These are phyloP conservation scores for Cardamine resedifolia DNA, from an alignment of 345 rosid genomes.

Conservation along the genomic window DNA sequence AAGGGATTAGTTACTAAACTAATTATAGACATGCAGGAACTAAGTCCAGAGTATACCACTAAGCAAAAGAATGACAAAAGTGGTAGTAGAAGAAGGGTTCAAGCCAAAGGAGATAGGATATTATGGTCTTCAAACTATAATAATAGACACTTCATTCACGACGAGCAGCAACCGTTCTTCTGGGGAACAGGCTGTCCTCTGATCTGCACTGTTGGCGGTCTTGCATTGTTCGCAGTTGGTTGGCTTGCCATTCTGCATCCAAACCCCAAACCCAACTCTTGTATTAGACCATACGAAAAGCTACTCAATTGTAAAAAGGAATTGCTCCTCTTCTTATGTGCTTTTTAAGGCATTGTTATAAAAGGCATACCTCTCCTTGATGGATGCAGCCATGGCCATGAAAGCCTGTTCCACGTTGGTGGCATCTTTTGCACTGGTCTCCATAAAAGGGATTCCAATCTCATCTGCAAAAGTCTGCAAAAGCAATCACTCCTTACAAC, in stretches of 20 bases:
- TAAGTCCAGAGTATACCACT: not conserved
- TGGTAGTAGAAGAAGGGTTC: not conserved
- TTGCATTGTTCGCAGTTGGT: constrained; percentile 59
- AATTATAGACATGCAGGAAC: not conserved
- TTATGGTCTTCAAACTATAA: not conserved
- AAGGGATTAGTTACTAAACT: not conserved
- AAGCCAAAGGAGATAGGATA: not conserved
- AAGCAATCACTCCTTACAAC: not conserved
- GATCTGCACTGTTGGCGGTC: constrained; percentile 64
- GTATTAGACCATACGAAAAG: not conserved
- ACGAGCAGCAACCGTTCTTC: constrained; percentile 67
- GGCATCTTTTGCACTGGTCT: constrained; percentile 73
- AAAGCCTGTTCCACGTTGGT: constrained; percentile 69
- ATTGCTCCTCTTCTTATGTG: not conserved
- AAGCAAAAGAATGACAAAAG: not conserved
- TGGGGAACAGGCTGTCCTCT: constrained; percentile 68
- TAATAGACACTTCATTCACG: constrained; percentile 30
- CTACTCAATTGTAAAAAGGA: not conserved
- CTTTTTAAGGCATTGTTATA: not conserved
- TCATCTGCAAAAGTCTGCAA: constrained; percentile 72
- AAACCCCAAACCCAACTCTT: constrained; percentile 1
- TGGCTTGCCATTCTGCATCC: constrained; percentile 74
- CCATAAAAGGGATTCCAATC: constrained; percentile 71
- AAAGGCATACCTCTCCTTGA: constrained; percentile 55
- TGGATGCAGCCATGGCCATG: constrained; percentile 73